These are phyloP conservation scores for Ascocoryne sarcoides DNA, from an alignment of 2,329 filamentous ascomycete genomes.

Conservation along the genomic window DNA sequence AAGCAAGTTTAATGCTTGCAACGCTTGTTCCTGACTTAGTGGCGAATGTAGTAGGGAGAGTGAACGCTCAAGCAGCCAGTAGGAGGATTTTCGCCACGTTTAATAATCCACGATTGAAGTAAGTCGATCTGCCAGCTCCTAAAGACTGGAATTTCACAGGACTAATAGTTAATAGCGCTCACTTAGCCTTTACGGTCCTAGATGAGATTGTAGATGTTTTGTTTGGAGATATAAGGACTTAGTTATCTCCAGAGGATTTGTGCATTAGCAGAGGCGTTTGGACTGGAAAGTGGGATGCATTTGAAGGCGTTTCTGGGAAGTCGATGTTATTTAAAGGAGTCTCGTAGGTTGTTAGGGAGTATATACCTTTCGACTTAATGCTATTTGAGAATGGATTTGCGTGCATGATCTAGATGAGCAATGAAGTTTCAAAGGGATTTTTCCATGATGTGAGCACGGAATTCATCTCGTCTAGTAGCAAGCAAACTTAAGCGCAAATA, in stretches of 20 bases:
- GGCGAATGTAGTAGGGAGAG: conserved; percentile 83
- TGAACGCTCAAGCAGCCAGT: conserved; percentile 85
- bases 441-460: too few relatives aligned
- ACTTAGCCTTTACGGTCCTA: conserved; percentile 30
- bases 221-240: conserved; percentile 24
- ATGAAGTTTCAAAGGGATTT: too few relatives aligned
- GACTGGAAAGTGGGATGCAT: background rate
- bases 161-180: conserved; percentile 23
- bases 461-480: too few relatives aligned
- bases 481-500: too few relatives aligned
- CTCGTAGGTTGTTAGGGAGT: background rate
- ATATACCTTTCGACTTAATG: background rate
- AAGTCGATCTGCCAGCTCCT: conserved; percentile 32
- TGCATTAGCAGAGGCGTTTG: conserved; percentile 23
- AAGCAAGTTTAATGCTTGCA: conserved; percentile 81
- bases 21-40: conserved; percentile 87
- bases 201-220: conserved; percentile 30
- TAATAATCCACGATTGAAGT: conserved; percentile 89
- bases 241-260: conserved; percentile 7
- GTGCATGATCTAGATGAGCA: too few relatives aligned
- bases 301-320: background rate
- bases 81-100: conserved; percentile 81
- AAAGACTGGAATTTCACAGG: too few relatives aligned
- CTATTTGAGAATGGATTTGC: background rate
- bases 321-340: background rate